phyloP scores from a whole-genome alignment of 768 basidiomycete genomes.

The Sistotremastrum suecicum region DNA sequence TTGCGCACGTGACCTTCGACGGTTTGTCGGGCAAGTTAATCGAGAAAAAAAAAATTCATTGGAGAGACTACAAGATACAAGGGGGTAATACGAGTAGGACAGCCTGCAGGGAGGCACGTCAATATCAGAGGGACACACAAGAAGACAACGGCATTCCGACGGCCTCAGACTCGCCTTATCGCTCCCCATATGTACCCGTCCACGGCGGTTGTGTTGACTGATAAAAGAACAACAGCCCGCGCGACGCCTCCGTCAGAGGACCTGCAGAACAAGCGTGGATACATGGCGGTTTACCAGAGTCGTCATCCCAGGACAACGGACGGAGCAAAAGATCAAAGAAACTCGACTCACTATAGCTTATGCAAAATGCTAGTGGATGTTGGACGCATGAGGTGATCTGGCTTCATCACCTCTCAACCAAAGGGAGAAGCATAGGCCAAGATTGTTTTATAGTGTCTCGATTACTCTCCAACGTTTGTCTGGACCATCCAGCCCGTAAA shows the following conservation, averaged over 20 bases:
- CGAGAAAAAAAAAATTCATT: no score
- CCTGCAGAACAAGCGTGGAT: conserved; percentile 4
- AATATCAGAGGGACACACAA: no score
- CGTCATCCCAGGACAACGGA: conserved; percentile 4
- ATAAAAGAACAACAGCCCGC: neutral
- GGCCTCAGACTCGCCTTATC: conserved; percentile 9
- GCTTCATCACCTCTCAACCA: conserved; percentile 9
- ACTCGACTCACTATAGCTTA: neutral
- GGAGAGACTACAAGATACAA: no score
- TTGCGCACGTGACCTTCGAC: no score
- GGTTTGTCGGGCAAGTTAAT: no score
- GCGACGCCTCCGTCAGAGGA: conserved; percentile 1
- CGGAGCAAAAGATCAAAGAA: neutral
- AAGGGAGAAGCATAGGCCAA: conserved; percentile 8
- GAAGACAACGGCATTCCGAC: no score
- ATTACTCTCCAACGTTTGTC: conserved; percentile 6
- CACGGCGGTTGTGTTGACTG: conserved; percentile 1
- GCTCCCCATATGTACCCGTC: conserved; percentile 6
- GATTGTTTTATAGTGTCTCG: conserved; percentile 8
- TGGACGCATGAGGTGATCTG: conserved; percentile 8
- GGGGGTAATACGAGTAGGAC: no score
- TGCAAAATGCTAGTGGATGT: neutral
- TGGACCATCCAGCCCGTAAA: neutral
- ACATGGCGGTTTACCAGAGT: conserved; percentile 9
- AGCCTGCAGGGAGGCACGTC: no score